phyloP scores from a whole-genome alignment of 2,329 filamentous ascomycete genomes.

The Fusarium sacchari region DNA sequence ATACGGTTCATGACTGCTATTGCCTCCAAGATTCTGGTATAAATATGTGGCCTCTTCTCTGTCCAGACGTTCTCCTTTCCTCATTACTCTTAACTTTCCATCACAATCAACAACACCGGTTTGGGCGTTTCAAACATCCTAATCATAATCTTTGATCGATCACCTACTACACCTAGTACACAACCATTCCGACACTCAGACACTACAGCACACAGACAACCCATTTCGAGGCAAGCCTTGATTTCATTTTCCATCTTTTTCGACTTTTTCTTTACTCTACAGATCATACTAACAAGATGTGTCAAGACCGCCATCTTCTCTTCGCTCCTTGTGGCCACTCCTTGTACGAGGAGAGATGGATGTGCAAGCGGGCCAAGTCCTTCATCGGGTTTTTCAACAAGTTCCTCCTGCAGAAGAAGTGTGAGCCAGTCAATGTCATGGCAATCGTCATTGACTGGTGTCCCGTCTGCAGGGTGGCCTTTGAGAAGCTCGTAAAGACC shows the following conservation, averaged over 20 bases:
- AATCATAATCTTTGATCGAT: neutral
- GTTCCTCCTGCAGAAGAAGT: neutral
- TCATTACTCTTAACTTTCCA: neutral
- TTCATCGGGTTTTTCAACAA: neutral
- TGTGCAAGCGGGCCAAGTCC: neutral
- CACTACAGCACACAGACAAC: neutral
- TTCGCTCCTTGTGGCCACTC: conserved; percentile 14
- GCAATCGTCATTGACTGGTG: conserved; percentile 9
- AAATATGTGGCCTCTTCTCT: neutral
- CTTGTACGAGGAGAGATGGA: neutral
- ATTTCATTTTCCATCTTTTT: neutral
- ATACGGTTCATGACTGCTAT: neutral
- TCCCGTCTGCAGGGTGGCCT: neutral
- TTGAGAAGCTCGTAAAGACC: neutral
- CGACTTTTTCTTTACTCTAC: neutral
- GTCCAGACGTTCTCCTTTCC: neutral
- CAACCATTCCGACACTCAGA: neutral
- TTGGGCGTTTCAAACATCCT: neutral
- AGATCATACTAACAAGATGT: neutral
- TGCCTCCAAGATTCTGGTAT: neutral
- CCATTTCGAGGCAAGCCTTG: neutral
- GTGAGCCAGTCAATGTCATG: neutral
- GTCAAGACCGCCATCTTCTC: neutral
- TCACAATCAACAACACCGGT: neutral
- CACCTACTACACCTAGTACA: neutral